Base-by-base conservation (phyloP, 805 yeast species). In the Candida jianshihensis region DNA sequence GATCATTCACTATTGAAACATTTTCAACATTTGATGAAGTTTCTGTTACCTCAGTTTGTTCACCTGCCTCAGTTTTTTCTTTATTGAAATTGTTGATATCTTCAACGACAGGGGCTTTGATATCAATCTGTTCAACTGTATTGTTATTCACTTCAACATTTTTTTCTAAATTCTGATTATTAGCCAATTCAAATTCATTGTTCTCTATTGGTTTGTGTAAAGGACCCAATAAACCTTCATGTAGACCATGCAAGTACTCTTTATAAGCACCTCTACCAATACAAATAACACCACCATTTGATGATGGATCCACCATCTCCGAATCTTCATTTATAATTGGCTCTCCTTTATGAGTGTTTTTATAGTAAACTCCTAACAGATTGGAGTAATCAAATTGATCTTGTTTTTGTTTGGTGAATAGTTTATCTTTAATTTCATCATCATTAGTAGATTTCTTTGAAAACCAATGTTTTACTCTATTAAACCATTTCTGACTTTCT, bases 191-290 rank as follows among this genome's bases (percentile, higher is more conserved):
- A 19, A 42, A 18, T 13, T 49, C 53, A n/a, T 32, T 33, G 35
- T 43, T 39, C 12, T 44, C 51, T n/a, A 49, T 3, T 26, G 81
- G 76, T 38, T 64, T 59, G 13, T 73, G 87, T 40, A 90, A 63
- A 2, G 97, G 97, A 0, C 98, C 98, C 31, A 92, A 60, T 54
- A 92, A 69, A 6, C 98, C 98, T 63, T 92, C 98, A 49, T 92
- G 96, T 10, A 92, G 56, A 9, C 99, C 99, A 30, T 73, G 70
- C 36, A 92, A 56, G 55, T 87, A 92, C 66, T 92, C 99, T 57
- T 90, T 90, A 57, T 75, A 92, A 0, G 97, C 90, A 39, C 98
- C 98, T 56, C 99, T 72, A 5, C 99, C 99, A 19, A 92, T 63
- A 55, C 96, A 85, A 16, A 92, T 71, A 11, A 88, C 81, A 30